Base-by-base conservation (phyloP, 768 basidiomycete species). In the Panaeolus cyanescens region DNA sequence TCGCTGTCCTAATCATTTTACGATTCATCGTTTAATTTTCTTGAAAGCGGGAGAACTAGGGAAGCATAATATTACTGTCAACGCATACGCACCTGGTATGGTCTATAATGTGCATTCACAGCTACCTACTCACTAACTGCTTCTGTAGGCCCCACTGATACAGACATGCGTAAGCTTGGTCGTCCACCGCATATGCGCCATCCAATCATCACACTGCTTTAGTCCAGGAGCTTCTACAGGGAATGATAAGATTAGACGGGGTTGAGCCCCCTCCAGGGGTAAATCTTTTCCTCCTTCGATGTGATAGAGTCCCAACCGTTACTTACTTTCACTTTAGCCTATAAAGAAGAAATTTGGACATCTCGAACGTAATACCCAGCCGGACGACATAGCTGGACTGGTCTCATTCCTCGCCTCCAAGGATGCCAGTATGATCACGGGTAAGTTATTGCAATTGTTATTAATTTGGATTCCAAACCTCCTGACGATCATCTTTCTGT, bases 31-130 rank as follows among this genome's bases (percentile, higher is more conserved):
- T 42, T 19, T 20, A 20, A 17, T 42, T 20, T 3, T 12, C 19
- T 22, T 42, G 10, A 20, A 10, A 69, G 68, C 68, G 5, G 30
- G 59, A 40, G 66, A 69, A 50, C 31, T 67, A 54, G 63, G 53
- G 7, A 58, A 62, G 28, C 56, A 74, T 34, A 65, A 66, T 6
- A 75, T 76, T 19, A 76, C 73, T 1, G 75, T 74, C 7, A 76
- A 75, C 55, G 74, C 70, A 0, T 76, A 76, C 57, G 75, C 75
- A 10, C 74, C 74, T 28, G 76, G 79, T 67, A 60, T 3, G 45
- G n/a, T n/a, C n/a, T n/a, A n/a, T n/a, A n/a, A n/a, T n/a, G n/a
- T n/a, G n/a, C n/a, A n/a, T n/a, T n/a, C n/a, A n/a, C n/a, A n/a
- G n/a, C n/a, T n/a, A n/a, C 36, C 36, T 13, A 37, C 12, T n/a